Evolutionary conservation across 2,329 filamentous ascomycete genomes (phyloP).

Genomic region (Colletotrichum sp.): DNA sequence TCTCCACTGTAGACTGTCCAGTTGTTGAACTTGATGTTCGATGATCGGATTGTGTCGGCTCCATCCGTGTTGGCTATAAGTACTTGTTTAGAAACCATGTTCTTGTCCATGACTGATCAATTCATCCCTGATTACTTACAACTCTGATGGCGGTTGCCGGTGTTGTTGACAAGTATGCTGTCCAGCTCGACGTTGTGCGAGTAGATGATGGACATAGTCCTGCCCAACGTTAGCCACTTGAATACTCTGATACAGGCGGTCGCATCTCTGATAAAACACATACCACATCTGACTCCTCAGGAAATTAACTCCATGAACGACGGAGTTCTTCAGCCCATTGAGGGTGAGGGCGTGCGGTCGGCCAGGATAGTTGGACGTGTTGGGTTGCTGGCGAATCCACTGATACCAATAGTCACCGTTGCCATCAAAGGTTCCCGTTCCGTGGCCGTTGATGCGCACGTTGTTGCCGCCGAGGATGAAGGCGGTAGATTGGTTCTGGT

Average conservation of each 20-base stretch:
- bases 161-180: constrained; percentile 53
- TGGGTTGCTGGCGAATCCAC: constrained; percentile 33
- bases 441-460: constrained; percentile 47
- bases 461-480: constrained; percentile 53
- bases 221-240: background rate
- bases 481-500: constrained; percentile 52
- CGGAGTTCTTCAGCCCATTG: constrained; percentile 45
- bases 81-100: background rate
- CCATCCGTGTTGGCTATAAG: constrained; percentile 33
- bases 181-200: constrained; percentile 45
- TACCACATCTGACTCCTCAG: constrained; percentile 59
- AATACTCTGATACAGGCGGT: background rate
- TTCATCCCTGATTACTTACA: constrained; percentile 1
- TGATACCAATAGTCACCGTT: constrained; percentile 60
- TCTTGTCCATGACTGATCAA: background rate
- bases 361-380: constrained; percentile 42
- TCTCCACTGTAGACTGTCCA: constrained; percentile 32
- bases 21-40: constrained; percentile 28
- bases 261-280: background rate
- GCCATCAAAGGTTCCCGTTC: constrained; percentile 52
- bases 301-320: constrained; percentile 49
- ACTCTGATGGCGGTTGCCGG: constrained; percentile 27
- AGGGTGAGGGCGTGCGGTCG: constrained; percentile 57
- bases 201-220: constrained; percentile 51
- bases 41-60: constrained; percentile 29